phyloP scores from a whole-genome alignment of 768 basidiomycete species.

The Serendipita sp. region DNA sequence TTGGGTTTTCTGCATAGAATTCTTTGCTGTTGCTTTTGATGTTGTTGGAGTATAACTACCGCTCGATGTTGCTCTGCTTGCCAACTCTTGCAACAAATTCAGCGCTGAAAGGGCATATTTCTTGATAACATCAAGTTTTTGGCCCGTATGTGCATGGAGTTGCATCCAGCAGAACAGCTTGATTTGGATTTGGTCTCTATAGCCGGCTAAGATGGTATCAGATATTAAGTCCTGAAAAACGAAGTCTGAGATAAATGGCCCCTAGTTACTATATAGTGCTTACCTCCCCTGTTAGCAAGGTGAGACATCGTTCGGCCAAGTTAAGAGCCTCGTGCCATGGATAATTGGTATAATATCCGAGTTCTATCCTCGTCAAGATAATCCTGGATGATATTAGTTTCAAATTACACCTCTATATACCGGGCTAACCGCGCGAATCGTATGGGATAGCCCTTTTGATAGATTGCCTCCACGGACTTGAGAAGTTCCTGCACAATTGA shows the following conservation, averaged over 20 bases:
- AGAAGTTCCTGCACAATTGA: background rate
- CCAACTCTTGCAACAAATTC: slow-evolving; percentile 28
- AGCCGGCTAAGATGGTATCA: background rate
- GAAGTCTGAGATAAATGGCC: background rate
- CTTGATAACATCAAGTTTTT: slow-evolving; percentile 20
- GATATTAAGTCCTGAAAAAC: background rate
- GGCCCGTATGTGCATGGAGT: slow-evolving; percentile 8
- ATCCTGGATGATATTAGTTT: background rate
- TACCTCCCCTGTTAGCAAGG: too few relatives aligned
- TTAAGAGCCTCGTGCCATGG: background rate
- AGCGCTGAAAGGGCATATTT: slow-evolving; percentile 25
- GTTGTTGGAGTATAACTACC: too few relatives aligned
- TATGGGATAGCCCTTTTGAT: background rate
- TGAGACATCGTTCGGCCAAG: too few relatives aligned
- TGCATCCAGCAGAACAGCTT: background rate
- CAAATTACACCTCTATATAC: background rate
- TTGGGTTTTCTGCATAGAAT: too few relatives aligned
- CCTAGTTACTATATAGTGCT: too few relatives aligned
- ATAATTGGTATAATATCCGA: background rate
- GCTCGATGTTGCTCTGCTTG: too few relatives aligned
- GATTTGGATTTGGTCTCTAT: background rate
- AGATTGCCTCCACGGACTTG: background rate
- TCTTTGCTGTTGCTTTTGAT: too few relatives aligned
- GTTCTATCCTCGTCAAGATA: background rate
- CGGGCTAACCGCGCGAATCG: background rate